Evolutionary conservation across 805 yeast genomes (phyloP), one percentile per base, ranked within the genome.

Genomic region (Starmera quercuum): DNA sequence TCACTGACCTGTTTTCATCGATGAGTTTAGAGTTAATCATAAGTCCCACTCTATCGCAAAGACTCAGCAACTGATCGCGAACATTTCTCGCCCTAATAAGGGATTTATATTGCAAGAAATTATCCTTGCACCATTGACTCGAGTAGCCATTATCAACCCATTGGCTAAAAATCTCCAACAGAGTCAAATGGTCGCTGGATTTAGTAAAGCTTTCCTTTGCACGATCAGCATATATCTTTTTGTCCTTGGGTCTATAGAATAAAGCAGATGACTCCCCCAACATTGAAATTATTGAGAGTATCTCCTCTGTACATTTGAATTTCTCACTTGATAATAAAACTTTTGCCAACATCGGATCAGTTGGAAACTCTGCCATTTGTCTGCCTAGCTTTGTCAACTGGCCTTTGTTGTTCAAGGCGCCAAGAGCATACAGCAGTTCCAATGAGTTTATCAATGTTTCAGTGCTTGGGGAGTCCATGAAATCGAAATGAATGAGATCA

Each of bases 321-420:
- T 66, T 66, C 0, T 72, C 73, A 32, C 95, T 77, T 1, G 75
- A 61, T 10, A 90, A 55, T 21, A 92, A 53, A 6, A 79, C 76
- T 52, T 83, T 85, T 7, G 96, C 79, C 47, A 87, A 68, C 67
- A 84, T 84, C 4, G 97, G 97, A 45, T 86, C 95, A 41, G 88
- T 71, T 0, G 98, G 98, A 46, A 88, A 84, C 38, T 80, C 86
- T 2, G 95, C 81, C 96, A 92, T 88, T 40, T 75, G 73, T 28
- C 81, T 59, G 0, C 98, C 99, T 2, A 78, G 51, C 30, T 72
- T 64, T 0, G 97, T 90, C 26, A 92, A 61, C 32, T 73, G 67
- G 0, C 97, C 98, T 36, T 71, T 70, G 8, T 79, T 76, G 45
- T 83, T 86, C 35, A 92, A 59, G 0, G 97, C 97, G 0, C 95